Base-by-base conservation (phyloP, 2,329 filamentous ascomycete species). In the Fusarium burgessii region DNA sequence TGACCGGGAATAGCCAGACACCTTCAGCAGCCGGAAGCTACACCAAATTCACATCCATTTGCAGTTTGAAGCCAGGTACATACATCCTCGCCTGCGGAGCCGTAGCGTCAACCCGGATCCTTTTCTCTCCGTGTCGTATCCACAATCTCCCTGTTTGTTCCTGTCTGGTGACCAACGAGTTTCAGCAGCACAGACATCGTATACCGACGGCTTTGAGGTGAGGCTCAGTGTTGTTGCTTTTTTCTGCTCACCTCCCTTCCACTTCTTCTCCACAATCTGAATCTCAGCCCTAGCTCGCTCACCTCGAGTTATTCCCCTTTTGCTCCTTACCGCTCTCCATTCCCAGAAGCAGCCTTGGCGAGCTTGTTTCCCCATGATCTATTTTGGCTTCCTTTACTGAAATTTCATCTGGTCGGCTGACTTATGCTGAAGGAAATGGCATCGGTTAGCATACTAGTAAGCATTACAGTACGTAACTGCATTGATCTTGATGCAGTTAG, bases 261-360 rank as follows among this genome's bases (percentile, higher is more conserved):
- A 40, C 18, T 40, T 20, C 38, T 59, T 67, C 68, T 71, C 68
- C 68, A 47, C 68, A 71, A 69, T 66, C 57, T 66, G 55, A 35
- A 71, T 58, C 55, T 71, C 55, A 71, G 63, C 68, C 63, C 64
- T 71, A 71, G 68, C 55, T 65, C 56, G n/a, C 49, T 52, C 25
- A 36, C 33, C 35, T 52, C 33, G 55, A 50, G 32, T 66, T 66
- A 66, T 66, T 32, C 63, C 51, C 45, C 25, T 51, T 66, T 42
- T 23, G 55, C 56, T 41, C 40, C 25, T 67, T 60, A 68, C 64
- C 64, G 49, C 56, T 45, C 50, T 66, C 62, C 33, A 50, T 32
- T 17, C n/a, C 45, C 25, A 42, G 36, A 51, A 18, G 40, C 17
- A 49, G 40, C 27, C 62, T 62, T 67, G 47, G 62, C 56, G 49